A percentile compares a stretch with the other conserved stretches of the same genome.
Conservation (phyloP, 75 land plant genomes). For the Cryptomeria japonica region DNA sequence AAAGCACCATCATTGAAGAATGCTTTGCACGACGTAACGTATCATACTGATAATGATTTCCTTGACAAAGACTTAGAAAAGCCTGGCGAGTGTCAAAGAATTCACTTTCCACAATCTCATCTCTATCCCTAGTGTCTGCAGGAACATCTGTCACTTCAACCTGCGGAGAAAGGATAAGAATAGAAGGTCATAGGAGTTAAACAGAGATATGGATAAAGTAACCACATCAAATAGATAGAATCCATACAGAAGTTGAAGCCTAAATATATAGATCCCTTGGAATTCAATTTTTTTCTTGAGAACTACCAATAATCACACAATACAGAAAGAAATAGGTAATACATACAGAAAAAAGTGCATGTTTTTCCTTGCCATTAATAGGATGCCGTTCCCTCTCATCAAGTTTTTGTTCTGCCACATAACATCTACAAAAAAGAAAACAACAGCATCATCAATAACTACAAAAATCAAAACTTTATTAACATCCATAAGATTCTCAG, state of each 20-base stretch:
- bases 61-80: slow-evolving; percentile 95
- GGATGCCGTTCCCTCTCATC: slow-evolving; percentile 56
- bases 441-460: not conserved
- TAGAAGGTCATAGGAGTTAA: not conserved
- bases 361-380: slow-evolving; percentile 28
- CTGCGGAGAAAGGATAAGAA: not conserved
- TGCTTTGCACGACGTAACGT: slow-evolving; percentile 98
- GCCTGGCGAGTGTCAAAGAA: slow-evolving; percentile 99
- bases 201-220: not conserved
- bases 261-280: not conserved
- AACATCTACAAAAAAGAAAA: slow-evolving; percentile 26
- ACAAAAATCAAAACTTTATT: no score
- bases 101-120: slow-evolving; percentile 95
- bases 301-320: not conserved
- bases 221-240: not conserved
- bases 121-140: slow-evolving; percentile 86
- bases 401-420: slow-evolving; percentile 38
- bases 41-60: slow-evolving; percentile 99
- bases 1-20: slow-evolving; percentile 99
- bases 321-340: not conserved
- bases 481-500: not conserved
- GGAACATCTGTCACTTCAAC: slow-evolving; percentile 43
- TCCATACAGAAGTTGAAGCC: not conserved
- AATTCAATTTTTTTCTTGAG: not conserved
- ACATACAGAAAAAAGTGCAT: slow-evolving; percentile 33